A percentile compares a stretch with the other conserved stretches of the same genome.
phyloP scores from a whole-genome alignment of 78 protist genomes.

The Dictyostelium citrinum region DNA sequence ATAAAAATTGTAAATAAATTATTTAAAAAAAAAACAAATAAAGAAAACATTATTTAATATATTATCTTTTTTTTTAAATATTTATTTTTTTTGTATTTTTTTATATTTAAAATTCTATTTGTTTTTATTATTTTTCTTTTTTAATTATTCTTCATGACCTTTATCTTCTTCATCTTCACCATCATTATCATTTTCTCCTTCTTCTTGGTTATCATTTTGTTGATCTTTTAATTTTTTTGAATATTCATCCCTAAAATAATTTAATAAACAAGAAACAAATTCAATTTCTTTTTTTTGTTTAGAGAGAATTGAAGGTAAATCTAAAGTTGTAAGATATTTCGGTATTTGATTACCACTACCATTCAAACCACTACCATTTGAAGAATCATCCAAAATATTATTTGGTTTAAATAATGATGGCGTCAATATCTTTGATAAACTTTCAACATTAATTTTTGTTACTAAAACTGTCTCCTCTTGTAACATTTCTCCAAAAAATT shows the following conservation, averaged over 20 bases:
- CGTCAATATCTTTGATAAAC: conserved; percentile 30
- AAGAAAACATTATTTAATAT: no score
- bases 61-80: no score
- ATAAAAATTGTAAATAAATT: not conserved
- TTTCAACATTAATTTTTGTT: conserved; percentile 51
- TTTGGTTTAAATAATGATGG: conserved; percentile 41
- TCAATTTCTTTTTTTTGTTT: conserved; percentile 20
- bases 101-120: not conserved
- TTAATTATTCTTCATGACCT: not conserved
- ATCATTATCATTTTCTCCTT: not conserved
- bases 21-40: not conserved
- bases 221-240: not conserved
- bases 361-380: not conserved
- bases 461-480: not conserved
- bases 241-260: not conserved
- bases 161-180: not conserved
- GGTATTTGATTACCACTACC: conserved; percentile 2
- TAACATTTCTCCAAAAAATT: conserved; percentile 44
- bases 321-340: not conserved
- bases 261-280: not conserved
- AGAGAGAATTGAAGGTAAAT: not conserved
- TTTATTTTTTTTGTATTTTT: not conserved
- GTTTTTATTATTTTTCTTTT: not conserved
- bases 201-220: not conserved
- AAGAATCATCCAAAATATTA: not conserved